Conservation (phyloP, 2,329 filamentous ascomycete species). For the Cadophora gregata region DNA sequence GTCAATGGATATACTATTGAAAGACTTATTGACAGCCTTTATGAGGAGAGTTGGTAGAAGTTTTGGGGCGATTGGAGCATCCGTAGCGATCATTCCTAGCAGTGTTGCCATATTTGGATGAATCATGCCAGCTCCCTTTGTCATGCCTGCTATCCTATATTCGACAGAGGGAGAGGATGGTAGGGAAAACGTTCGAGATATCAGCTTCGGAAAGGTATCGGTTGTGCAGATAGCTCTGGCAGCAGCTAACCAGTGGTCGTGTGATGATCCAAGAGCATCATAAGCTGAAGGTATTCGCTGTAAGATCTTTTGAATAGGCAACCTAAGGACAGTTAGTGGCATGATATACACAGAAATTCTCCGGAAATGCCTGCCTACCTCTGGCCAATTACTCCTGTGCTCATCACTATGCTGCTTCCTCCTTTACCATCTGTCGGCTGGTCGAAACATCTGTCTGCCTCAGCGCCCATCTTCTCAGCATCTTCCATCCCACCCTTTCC, state of each 20-base stretch:
- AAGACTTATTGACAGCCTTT: slow-evolving; percentile 79
- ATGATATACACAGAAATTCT: not conserved
- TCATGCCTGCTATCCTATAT: slow-evolving; percentile 91
- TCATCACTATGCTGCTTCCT: slow-evolving; percentile 89
- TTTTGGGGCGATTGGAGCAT: slow-evolving; percentile 75
- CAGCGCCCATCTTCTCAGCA: slow-evolving; percentile 80
- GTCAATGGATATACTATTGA: slow-evolving; percentile 97
- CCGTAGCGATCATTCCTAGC: slow-evolving; percentile 89
- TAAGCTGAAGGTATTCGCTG: slow-evolving; percentile 80
- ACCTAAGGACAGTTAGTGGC: slow-evolving; percentile 51
- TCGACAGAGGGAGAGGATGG: slow-evolving; percentile 77
- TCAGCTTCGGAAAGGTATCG: slow-evolving; percentile 96
- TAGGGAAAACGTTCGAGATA: slow-evolving; percentile 82
- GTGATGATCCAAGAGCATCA: slow-evolving; percentile 71
- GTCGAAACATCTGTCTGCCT: slow-evolving; percentile 73
- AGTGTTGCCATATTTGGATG: slow-evolving; percentile 99
- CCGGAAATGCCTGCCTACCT: slow-evolving; percentile 54
- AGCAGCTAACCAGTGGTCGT: slow-evolving; percentile 85
- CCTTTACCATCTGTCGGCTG: slow-evolving; percentile 51
- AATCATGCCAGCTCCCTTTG: slow-evolving; percentile 99
- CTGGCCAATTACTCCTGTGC: slow-evolving; percentile 96
- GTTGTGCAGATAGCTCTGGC: slow-evolving; percentile 97
- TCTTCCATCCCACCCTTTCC: slow-evolving; percentile 89
- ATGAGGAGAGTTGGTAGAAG: slow-evolving; percentile 74
- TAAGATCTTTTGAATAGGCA: slow-evolving; percentile 91